phyloP scores from a whole-genome alignment of 2,329 filamentous ascomycete species.

The Purpureocillium lavendulum region DNA sequence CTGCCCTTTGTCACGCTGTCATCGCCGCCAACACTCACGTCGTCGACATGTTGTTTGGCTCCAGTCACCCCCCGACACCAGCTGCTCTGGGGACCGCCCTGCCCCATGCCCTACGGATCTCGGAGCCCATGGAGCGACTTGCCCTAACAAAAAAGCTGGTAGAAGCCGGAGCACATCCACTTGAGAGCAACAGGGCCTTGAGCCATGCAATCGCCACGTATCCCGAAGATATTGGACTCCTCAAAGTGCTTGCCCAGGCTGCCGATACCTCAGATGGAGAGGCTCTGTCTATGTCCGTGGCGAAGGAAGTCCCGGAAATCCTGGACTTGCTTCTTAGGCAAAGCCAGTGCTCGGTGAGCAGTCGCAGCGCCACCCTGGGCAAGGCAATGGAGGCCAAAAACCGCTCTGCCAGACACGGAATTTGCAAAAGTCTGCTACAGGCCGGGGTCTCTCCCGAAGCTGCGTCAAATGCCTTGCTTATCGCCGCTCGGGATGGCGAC shows the following conservation, averaged over 20 bases:
- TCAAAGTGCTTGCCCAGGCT: constrained; percentile 33
- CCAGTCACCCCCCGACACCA: constrained; percentile 25
- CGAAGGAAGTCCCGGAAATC: constrained; percentile 34
- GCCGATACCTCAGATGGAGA: constrained; percentile 44
- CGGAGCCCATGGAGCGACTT: constrained; percentile 41
- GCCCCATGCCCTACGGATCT: constrained; percentile 42
- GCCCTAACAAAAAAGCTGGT: constrained; percentile 41
- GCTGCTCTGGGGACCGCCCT: constrained; percentile 39
- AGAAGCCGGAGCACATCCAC: constrained; percentile 36
- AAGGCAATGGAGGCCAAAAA: constrained; percentile 34
- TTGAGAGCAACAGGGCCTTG: constrained; percentile 42
- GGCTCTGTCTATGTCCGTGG: constrained; percentile 36
- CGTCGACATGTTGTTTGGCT: constrained; percentile 39
- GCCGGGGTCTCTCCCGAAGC: constrained; percentile 35
- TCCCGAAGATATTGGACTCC: constrained; percentile 38
- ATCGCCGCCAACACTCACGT: constrained; percentile 34
- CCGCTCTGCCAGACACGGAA: constrained; percentile 27
- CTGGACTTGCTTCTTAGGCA: constrained; percentile 34
- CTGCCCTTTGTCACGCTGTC: constrained; percentile 42
- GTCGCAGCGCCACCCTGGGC: constrained; percentile 31
- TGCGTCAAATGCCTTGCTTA: constrained; percentile 40
- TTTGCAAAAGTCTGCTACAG: constrained; percentile 36
- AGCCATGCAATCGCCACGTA: constrained; percentile 39
- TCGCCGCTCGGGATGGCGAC: constrained; percentile 45
- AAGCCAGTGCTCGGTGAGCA: constrained; percentile 24